Evolutionary conservation across 306 rosid species (phyloP).

Genomic region (Corylus avellana): DNA sequence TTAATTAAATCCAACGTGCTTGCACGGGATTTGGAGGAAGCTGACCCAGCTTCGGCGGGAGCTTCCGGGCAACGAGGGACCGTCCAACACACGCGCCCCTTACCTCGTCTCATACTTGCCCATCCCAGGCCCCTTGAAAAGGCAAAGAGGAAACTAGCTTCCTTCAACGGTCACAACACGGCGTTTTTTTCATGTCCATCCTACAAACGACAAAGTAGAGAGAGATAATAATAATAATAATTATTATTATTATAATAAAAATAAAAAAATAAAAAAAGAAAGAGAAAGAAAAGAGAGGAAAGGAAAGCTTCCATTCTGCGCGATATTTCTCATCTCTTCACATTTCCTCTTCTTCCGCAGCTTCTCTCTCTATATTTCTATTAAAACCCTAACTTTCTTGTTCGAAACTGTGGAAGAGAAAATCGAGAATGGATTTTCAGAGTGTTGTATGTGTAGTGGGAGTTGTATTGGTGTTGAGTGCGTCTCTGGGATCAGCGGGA

Average conservation of each 20-base stretch:
- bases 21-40: no score
- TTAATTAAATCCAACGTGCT: no score
- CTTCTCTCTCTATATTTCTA: conserved; percentile 20
- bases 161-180: conserved; percentile 55
- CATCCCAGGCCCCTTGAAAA: background rate
- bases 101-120: conserved; percentile 3
- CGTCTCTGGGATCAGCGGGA: conserved; percentile 64
- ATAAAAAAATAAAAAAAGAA: background rate
- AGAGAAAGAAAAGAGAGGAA: background rate
- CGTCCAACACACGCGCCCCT: background rate
- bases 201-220: conserved; percentile 37
- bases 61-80: background rate
- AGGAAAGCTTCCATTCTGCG: background rate
- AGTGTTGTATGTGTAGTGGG: conserved; percentile 33
- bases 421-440: conserved; percentile 52
- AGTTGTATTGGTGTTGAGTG: conserved; percentile 38
- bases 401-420: conserved; percentile 11
- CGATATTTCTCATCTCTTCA: conserved; percentile 20
- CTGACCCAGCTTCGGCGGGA: no score
- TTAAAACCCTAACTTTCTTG: conserved; percentile 30
- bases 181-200: conserved; percentile 30
- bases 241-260: no score
- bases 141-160: conserved; percentile 11
- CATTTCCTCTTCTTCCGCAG: conserved; percentile 32
- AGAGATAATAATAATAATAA: conserved; percentile 18